phyloP scores from a whole-genome alignment of 2,329 filamentous ascomycete species.

The Cercospora nicotianae region DNA sequence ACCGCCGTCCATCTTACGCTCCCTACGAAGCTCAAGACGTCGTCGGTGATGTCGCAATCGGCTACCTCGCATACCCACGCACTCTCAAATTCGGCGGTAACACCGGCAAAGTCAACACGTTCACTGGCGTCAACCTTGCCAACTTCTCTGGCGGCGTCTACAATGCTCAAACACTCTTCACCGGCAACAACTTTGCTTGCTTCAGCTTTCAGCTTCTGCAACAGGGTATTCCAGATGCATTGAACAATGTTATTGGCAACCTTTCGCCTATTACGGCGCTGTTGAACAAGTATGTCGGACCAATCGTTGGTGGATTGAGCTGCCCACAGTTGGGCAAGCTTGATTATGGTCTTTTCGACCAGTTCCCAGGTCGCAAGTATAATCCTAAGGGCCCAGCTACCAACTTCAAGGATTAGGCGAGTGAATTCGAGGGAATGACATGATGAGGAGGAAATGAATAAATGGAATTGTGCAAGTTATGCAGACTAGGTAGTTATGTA shows the following conservation, averaged over 20 bases:
- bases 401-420: constrained; percentile 25
- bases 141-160: constrained; percentile 45
- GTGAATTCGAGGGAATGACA: neutral
- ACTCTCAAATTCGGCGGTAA: constrained; percentile 39
- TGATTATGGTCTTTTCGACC: constrained; percentile 27
- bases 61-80: constrained; percentile 22
- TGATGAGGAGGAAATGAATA: neutral
- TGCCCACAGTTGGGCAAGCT: constrained; percentile 26
- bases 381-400: constrained; percentile 29
- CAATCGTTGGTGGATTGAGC: constrained; percentile 25
- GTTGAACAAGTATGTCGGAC: constrained; percentile 26
- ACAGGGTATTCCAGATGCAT: constrained; percentile 37
- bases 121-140: constrained; percentile 39
- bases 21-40: constrained; percentile 25
- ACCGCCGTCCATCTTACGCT: constrained; percentile 25
- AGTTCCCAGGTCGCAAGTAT: constrained; percentile 32
- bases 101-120: constrained; percentile 36
- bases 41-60: constrained; percentile 20
- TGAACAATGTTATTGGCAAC: constrained; percentile 17
- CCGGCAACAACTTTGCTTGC: constrained; percentile 26
- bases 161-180: constrained; percentile 35
- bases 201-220: constrained; percentile 34
- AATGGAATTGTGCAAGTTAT: neutral
- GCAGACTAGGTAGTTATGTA: neutral
- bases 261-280: constrained; percentile 22